Base-by-base conservation (phyloP, 495 filamentous ascomycete species). In the Penicillium salamii region DNA sequence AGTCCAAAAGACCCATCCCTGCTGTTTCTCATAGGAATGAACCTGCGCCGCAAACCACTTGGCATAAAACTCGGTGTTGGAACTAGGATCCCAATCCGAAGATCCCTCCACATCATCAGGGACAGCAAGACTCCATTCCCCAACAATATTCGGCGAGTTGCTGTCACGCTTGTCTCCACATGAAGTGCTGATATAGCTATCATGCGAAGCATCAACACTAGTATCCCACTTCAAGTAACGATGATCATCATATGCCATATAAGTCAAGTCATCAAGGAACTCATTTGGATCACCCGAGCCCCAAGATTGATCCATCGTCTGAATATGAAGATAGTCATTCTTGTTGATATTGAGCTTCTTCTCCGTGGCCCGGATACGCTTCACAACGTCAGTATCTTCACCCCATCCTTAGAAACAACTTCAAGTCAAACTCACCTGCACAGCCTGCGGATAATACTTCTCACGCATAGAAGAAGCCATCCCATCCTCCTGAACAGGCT, bases 1-100 rank as follows among this genome's bases (percentile, higher is more conserved):
- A 9, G 68, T 68, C 83, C 82, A 86, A 59, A 81, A 86, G 3
- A 83, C 54, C 81, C 83, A 86, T 0, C 83, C 83, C 9, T 66
- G 65, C 35, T 74, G 70, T 57, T 74, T 71, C 68, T 86, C 82
- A 50, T 81, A 85, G 1, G 72, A 66, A 17, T 66, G 64, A 4
- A 79, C 73, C 58, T 85, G 81, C 3, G 81, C 81, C 7, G 79
- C 81, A 63, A 80, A 86, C 78, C 72, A 86, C 50, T 70, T 63
- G 42, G 40, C 54, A 53, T 86, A 85, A 53, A 79, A 86, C 0
- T 57, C 69, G 24, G 60, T 62, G 48, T 84, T 76, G 12, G 54
- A 60, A 23, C 53, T 69, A 11, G 62, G 68, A 20, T 70, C 61
- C 66, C 77, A 81, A 12, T 74, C 75, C n/a, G 59, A 18, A 8